Percentiles rank a stretch among this genome's conserved stretches.
Evolutionary conservation across 257 asterid genomes (phyloP).

Genomic region (Anisodus tanguticus): DNA sequence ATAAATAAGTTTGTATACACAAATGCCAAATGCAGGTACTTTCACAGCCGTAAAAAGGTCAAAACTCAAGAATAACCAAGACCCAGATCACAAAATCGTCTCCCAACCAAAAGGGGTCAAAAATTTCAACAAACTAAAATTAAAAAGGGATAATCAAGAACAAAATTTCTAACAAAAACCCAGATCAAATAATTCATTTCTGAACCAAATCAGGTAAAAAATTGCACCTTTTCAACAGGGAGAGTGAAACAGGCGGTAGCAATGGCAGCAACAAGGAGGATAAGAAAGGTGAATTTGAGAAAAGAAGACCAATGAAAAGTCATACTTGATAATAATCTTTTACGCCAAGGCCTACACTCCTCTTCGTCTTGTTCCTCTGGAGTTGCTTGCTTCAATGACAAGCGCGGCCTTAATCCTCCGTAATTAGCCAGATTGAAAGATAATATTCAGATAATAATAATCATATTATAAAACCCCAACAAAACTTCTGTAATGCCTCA

Average conservation of each 20-base stretch:
- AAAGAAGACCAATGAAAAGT: conserved; percentile 71
- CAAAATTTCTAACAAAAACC: background rate
- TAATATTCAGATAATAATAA: background rate
- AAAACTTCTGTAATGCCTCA: background rate
- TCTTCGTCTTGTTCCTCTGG: conserved; percentile 64
- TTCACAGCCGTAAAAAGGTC: background rate
- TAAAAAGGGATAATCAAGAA: background rate
- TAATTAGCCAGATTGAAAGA: conserved; percentile 74
- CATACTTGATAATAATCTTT: conserved; percentile 61
- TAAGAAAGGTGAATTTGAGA: conserved; percentile 58
- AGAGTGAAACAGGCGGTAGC: conserved; percentile 82
- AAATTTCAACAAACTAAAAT: background rate
- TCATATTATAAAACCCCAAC: background rate
- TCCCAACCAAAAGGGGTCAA: background rate
- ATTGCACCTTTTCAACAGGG: conserved; percentile 79
- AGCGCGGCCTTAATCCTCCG: conserved; percentile 90
- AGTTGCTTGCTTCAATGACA: conserved; percentile 74
- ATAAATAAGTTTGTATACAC: background rate
- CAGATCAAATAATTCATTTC: conserved; percentile 1
- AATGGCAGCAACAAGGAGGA: conserved; percentile 66
- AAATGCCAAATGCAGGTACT: background rate
- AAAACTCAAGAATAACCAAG: background rate
- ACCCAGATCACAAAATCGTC: conserved; percentile 1
- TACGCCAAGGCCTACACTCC: conserved; percentile 85
- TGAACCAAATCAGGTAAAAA: background rate